Base-by-base conservation (phyloP, 2,329 filamentous ascomycete genomes). In the Grosmannia penicillata region DNA sequence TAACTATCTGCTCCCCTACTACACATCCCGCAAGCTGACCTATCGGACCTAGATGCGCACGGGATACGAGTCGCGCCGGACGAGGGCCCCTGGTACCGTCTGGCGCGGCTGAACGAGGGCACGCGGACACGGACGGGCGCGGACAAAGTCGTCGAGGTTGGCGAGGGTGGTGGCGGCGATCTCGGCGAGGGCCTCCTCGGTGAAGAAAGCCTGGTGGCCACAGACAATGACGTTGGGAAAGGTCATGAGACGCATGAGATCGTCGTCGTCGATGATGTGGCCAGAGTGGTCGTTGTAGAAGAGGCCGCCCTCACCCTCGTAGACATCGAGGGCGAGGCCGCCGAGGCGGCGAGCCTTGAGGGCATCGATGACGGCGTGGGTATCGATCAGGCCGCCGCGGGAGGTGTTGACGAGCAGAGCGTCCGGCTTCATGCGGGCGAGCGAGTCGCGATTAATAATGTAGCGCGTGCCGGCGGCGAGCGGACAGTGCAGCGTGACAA, bases 161-260 rank as follows among this genome's bases (percentile, higher is more conserved):
- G 57, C 54, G 43, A 79, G 48, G 2, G 75, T 79, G 37, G 62
- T 68, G 33, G 68, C 64, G 2, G 75, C 67, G 48, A 81, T 82
- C 55, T 78, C 74, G 8, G 59, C 58, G 35, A 82, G 56, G 1
- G 77, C 77, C 56, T 81, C 75, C 25, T 68, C 58, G 6, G 76
- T 81, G 48, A 82, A 77, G 56, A 81, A 82, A 2, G 72, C 77
- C 58, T 81, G 77, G 47, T 82, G 77, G 0, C 76, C 75, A 45
- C 69, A 76, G 42, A 82, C 58, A 32, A 82, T 53, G 4, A 78
- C 76, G 45, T 81, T 81, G 42, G 68, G 76, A 48, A 81, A 81
- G 1, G 75, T 79, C 56, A 76, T 71, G 44, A 82, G 55, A 6
- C 76, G 66, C 66, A 75, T 76, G 32, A 82, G 59, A 40, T 69